A percentile compares a stretch with the other conserved stretches of the same genome.
phyloP scores from a whole-genome alignment of 192 early-diverging fungal genomes.

The Martensiomyces pterosporus region DNA sequence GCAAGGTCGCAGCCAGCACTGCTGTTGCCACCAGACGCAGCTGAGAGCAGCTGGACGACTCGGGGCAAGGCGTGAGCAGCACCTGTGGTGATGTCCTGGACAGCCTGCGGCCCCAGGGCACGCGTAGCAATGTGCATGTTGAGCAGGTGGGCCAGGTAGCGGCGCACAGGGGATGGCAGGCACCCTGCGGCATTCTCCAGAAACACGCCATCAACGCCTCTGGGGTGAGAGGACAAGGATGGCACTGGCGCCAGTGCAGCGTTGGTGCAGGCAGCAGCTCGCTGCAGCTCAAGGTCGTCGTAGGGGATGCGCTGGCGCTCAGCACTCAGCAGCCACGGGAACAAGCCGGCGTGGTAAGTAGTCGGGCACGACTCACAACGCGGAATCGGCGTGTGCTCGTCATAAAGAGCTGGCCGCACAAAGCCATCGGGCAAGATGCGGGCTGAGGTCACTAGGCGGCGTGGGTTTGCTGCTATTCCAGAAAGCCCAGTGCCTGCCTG shows the following conservation, averaged over 20 bases:
- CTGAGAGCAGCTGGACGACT: too few species aligned
- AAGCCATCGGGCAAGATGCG: constrained; percentile 29
- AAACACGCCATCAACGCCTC: not conserved
- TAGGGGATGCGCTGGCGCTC: constrained; percentile 11
- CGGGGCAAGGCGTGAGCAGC: constrained; percentile 23
- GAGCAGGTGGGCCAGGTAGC: constrained; percentile 19
- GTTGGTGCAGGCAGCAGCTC: not conserved
- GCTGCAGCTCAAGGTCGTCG: constrained; percentile 3
- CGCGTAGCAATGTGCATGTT: constrained; percentile 34
- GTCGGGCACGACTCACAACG: constrained; percentile 29
- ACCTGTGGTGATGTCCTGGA: constrained; percentile 28
- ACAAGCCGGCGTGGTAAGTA: constrained; percentile 11
- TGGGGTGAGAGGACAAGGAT: not conserved
- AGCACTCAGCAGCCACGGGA: constrained; percentile 12
- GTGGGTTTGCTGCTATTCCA: constrained; percentile 10
- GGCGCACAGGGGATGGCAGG: constrained; percentile 25
- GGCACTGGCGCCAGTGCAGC: not conserved
- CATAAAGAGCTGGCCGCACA: constrained; percentile 31
- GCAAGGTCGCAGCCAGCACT: too few species aligned
- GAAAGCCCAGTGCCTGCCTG: too few species aligned
- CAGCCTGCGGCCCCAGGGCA: constrained; percentile 26
- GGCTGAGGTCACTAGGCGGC: constrained; percentile 25
- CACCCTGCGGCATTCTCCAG: constrained; percentile 3
- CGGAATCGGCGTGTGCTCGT: constrained; percentile 32
- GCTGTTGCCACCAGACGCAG: not conserved